A percentile compares a stretch with the other conserved stretches of the same genome.
Conservation (phyloP, 2,329 filamentous ascomycete species). For the Chaetomium globosum region DNA sequence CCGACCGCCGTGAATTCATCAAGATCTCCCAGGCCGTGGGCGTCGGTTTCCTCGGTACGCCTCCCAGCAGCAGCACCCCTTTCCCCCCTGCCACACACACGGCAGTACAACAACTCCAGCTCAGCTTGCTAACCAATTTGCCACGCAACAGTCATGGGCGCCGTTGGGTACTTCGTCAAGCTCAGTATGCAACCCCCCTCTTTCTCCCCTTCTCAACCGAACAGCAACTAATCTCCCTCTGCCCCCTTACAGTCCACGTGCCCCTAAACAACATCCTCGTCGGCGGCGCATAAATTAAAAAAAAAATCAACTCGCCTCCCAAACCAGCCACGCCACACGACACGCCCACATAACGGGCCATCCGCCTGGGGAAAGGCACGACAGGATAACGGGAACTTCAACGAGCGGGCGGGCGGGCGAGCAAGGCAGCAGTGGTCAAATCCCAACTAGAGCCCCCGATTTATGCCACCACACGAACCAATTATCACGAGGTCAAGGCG, state of each 20-base stretch:
- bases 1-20: conserved; percentile 51
- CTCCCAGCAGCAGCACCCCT: not conserved
- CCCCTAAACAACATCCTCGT: conserved; percentile 72
- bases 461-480: not conserved
- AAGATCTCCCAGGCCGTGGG: conserved; percentile 62
- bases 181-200: conserved; percentile 52
- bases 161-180: conserved; percentile 71
- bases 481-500: too few relatives aligned
- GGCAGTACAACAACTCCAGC: not conserved
- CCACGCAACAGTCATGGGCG: conserved; percentile 58
- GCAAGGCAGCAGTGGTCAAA: not conserved
- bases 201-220: not conserved
- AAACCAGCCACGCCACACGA: not conserved
- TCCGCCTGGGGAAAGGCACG: too few relatives aligned
- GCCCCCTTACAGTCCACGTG: conserved; percentile 58
- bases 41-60: conserved; percentile 61
- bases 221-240: conserved; percentile 7
- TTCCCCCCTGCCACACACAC: not conserved
- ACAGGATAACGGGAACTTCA: not conserved
- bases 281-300: conserved; percentile 58
- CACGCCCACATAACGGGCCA: not conserved
- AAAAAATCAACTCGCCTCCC: too few relatives aligned
- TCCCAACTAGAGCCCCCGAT: not conserved
- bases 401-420: not conserved
- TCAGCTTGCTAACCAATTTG: conserved; percentile 15